A percentile compares a stretch with the other conserved stretches of the same genome.
Conservation (phyloP, 2,329 filamentous ascomycete species). For the Colletotrichum siamense region DNA sequence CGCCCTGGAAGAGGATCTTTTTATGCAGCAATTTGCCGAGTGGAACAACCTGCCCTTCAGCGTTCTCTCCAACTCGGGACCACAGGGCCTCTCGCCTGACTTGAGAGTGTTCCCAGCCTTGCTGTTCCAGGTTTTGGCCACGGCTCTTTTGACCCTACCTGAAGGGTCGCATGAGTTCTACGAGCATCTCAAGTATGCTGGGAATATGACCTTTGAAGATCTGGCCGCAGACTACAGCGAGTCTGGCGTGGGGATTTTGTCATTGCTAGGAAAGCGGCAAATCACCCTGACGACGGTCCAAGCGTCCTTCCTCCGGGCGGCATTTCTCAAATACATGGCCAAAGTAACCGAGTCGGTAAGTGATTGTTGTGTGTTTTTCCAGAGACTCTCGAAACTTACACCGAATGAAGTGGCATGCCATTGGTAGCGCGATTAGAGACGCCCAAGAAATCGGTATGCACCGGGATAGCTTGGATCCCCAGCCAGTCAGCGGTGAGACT, state of each 20-base stretch:
- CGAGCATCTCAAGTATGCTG: slow-evolving; percentile 62
- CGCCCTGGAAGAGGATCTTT: slow-evolving; percentile 57
- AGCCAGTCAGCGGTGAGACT: slow-evolving; percentile 47
- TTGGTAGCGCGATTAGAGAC: slow-evolving; percentile 63
- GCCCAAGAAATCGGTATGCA: slow-evolving; percentile 69
- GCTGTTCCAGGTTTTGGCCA: slow-evolving; percentile 63
- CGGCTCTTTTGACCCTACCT: slow-evolving; percentile 58
- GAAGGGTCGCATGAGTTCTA: slow-evolving; percentile 53
- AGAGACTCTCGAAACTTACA: background rate
- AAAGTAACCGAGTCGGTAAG: slow-evolving; percentile 62
- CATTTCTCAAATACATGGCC: slow-evolving; percentile 64
- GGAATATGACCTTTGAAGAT: slow-evolving; percentile 65
- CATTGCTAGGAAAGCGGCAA: slow-evolving; percentile 61
- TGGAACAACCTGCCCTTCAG: slow-evolving; percentile 63
- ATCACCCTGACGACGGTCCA: slow-evolving; percentile 62
- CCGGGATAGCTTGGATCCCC: slow-evolving; percentile 56
- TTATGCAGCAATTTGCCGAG: slow-evolving; percentile 54
- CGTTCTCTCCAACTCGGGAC: slow-evolving; percentile 53
- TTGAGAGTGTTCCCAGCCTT: slow-evolving; percentile 64
- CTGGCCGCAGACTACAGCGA: slow-evolving; percentile 67
- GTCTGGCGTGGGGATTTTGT: slow-evolving; percentile 57
- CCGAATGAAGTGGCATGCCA: slow-evolving; percentile 54
- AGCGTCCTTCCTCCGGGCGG: slow-evolving; percentile 60
- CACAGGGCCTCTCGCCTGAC: slow-evolving; percentile 54
- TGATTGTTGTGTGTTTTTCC: slow-evolving; percentile 2